Evolutionary conservation across 148 eudicot genomes (phyloP), one percentile per base, ranked within the genome.

Genomic region (Rhododendron ovatum): DNA sequence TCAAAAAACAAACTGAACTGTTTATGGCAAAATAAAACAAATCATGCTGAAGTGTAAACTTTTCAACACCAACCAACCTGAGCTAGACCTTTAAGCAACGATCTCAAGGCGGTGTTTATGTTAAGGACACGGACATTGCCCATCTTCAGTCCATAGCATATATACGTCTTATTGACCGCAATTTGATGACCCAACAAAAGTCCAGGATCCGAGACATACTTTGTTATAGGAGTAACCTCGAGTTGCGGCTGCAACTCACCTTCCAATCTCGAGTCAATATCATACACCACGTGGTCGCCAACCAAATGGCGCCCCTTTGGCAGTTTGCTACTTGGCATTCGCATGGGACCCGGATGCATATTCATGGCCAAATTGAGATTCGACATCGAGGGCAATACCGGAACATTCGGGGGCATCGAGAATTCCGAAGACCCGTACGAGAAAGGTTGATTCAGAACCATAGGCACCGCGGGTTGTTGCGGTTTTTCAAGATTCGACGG

Each of bases 211-310:
- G 98, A 95, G 1, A 88, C 91, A 82, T 98, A 98, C 91, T 98
- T 98, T 0, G 99, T 98, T 73, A 98, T 98, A 3, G 99, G 98
- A 80, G 98, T 93, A 55, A 98, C 99, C 86, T 95, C 99, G 53
- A 98, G 91, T 87, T 98, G 98, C 2, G 99, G 99, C 91, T 95
- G 99, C 89, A 93, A 93, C 88, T 98, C 99, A 9, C 98, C 98
- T 8, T 88, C 92, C 88, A 94, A 85, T 87, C 98, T 92, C 63
- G 90, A 93, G 86, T 95, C 94, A 26, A 98, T 91, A 88, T 98
- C 99, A 30, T 97, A 97, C 15, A 88, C 88, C 67, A 89, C 87
- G 7, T 81, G 89, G 82, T 93, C 93, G 24, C 98, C 98, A 0
- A 89, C 83, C 91, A 97, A 90, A 88, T 93, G 98, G 57, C 99